Evolutionary conservation across 345 rosid species (phyloP), one percentile per base, ranked within the genome.

Genomic region (Dipteronia dyeriana): DNA sequence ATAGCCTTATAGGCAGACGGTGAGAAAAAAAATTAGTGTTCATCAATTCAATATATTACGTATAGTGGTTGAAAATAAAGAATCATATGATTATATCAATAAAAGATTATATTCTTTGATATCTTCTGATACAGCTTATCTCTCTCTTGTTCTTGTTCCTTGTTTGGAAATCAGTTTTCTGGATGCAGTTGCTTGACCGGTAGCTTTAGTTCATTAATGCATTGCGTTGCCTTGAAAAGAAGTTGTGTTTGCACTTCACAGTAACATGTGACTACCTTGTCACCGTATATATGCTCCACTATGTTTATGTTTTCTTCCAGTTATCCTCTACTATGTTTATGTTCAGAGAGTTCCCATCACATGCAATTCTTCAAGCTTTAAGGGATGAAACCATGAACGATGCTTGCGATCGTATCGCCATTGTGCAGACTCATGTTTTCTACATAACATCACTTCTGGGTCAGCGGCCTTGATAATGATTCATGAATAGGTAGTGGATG

Each of bases 311-410:
- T 63, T 26, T 26, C 26, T 26, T 26, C 26, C 1, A 26, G 26
- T 26, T 26, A 26, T 26, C 41, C 41, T 38, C 41, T 34, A 60
- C 26, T 31, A 26, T 26, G 26, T 26, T 26, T 26, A 22, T 2
- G 13, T 82, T 63, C 90, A 96, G 99, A 90, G 99, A 94, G 79
- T 81, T 81, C 25, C 79, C 92, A 66, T 67, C 91, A 4, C 80
- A 86, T 76, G 97, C 93, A 7, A 96, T 96, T 20, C 90, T 96
- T 47, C 87, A 92, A 79, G 98, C 95, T 3, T 70, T 94, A 68
- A 86, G 99, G 82, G 99, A 96, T 39, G 97, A 96, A 83, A 90
- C 99, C 31, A 22, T 92, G 95, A 87, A 94, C 22, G 99, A 96
- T 76, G 98, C 97, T 2, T 87, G 96, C 74, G 97, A 96, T 73